Base-by-base conservation (phyloP, 225 moss, liverwort and hornwort genomes). In the Thuidium tamariscinum region DNA sequence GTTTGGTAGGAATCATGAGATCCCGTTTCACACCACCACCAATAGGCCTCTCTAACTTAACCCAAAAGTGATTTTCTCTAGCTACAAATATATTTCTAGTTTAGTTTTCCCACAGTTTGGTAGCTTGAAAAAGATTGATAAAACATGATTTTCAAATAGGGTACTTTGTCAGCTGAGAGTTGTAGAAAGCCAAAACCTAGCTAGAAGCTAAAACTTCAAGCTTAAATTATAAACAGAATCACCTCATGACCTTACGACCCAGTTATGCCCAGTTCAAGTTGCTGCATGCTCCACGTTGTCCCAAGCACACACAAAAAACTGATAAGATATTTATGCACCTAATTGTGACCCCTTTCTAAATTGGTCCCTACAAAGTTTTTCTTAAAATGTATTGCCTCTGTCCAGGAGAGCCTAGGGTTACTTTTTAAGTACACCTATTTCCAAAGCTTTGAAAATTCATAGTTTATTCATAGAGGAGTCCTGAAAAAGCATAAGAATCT, bases 341-440 rank as follows among this genome's bases (percentile, higher is more conserved):
- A 6, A 74, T 76, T 36, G 76, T 37, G 55, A 36, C 25, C 25
- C 25, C 10, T 23, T 52, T 36, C 36, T 26, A 77, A 77, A 37
- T 26, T 4, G 2, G 2, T 0, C 3, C n/a, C 26, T 77, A 37
- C 37, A 56, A 56, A 56, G 2, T 1, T 10, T 4, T 27, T 2
- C 54, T 32, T 25, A 55, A 36, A 76, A 54, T 23, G 10, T 34
- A 25, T 25, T 37, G 4, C 25, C 9, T 55, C 6, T 37, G 26
- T 26, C 56, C 77, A 55, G 10, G 37, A 37, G 16, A 54, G 26
- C 6, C 9, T 15, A 12, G 5, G 7, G 34, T 6, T 1, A 4
- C 20, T 34, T 52, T n/a, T 2, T 5, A 5, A 76, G 16, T 26
- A 55, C 26, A 37, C 37, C 16, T 77, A 16, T 55, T 36, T 76